Percentiles rank a stretch among this genome's conserved stretches.
Evolutionary conservation across 139 green algal genomes (phyloP).

Genomic region (Astrephomene gubernaculifera): DNA sequence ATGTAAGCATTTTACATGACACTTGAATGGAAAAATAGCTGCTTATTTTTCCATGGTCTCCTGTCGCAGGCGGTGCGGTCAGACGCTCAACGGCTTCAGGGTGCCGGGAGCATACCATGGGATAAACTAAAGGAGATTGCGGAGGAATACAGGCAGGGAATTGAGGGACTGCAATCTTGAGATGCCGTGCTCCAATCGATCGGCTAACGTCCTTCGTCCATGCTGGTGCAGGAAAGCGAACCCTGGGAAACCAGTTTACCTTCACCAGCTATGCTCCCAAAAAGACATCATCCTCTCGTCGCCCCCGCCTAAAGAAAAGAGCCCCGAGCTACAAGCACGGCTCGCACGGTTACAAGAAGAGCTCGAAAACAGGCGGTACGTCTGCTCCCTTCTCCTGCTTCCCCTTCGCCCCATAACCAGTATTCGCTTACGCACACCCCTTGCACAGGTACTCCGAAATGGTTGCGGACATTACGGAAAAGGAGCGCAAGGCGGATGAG

Average conservation of each 20-base stretch:
- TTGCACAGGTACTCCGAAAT: constrained; percentile 55
- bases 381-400: no score
- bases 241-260: constrained; percentile 16
- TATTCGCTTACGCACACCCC: no score
- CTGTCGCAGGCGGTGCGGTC: background rate
- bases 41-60: background rate
- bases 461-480: constrained; percentile 56
- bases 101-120: background rate
- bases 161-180: background rate
- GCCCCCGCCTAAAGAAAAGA: constrained; percentile 51
- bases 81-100: background rate
- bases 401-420: no score
- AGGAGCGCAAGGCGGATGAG: constrained; percentile 59
- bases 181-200: no score
- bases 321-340: constrained; percentile 61
- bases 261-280: constrained; percentile 59
- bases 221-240: background rate
- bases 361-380: constrained; percentile 70
- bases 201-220: background rate
- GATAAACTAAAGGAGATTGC: background rate
- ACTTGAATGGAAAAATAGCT: background rate
- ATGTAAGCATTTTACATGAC: background rate
- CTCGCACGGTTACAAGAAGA: constrained; percentile 61
- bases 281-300: constrained; percentile 48
- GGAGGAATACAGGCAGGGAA: background rate